Percentiles rank a stretch among this genome's conserved stretches.
Evolutionary conservation across 352 stramenopile genomes (phyloP).

Genomic region (Aphanomyces euteiches): DNA sequence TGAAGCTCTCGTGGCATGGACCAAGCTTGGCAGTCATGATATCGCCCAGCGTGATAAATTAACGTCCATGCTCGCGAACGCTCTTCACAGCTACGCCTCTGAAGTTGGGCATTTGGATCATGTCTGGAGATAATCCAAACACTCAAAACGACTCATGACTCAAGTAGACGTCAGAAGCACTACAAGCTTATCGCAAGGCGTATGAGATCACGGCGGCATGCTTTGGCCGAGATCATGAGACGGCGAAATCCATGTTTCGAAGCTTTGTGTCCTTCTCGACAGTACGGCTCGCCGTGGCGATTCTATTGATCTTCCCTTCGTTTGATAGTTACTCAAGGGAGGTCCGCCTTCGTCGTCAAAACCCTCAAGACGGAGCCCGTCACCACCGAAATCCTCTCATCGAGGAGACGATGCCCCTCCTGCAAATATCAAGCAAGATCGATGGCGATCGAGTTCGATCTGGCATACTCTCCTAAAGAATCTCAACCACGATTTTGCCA

Average conservation of each 20-base stretch:
- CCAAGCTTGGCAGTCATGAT: constrained; percentile 5
- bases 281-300: neutral
- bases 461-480: neutral
- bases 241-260: neutral
- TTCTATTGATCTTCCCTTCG: neutral
- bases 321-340: neutral
- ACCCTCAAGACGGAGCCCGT: neutral
- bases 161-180: constrained; percentile 8
- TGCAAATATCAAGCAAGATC: neutral
- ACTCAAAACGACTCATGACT: neutral
- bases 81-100: constrained; percentile 15
- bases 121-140: neutral
- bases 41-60: neutral
- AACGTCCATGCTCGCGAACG: neutral
- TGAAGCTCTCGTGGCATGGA: constrained; percentile 20
- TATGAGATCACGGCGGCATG: constrained; percentile 20
- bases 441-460: constrained; percentile 7
- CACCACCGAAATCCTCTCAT: neutral
- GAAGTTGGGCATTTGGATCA: constrained; percentile 11
- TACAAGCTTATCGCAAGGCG: constrained; percentile 27
- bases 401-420: neutral
- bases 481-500: neutral
- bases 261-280: constrained; percentile 7
- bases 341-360: neutral
- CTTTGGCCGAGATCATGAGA: constrained; percentile 17